Evolutionary conservation across 306 rosid genomes (phyloP), one percentile per base, ranked within the genome.

Genomic region (Rosa persica): DNA sequence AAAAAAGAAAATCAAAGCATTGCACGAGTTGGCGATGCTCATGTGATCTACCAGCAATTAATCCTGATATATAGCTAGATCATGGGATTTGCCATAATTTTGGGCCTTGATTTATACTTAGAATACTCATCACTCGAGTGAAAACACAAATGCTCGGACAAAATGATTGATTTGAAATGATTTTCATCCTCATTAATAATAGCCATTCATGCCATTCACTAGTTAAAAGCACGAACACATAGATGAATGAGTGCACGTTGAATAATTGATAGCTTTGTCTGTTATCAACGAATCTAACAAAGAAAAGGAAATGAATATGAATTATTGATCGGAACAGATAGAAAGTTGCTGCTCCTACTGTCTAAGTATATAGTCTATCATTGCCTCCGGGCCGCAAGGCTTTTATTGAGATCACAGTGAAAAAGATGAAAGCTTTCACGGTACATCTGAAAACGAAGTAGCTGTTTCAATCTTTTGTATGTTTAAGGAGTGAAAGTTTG

Each of bases 341-440:
- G 22, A 72, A 52, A 73, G 49, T 38, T 36, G 67, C 39, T 11
- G 76, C 48, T 71, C 15, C 72, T 68, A 42, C 51, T 42, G 34
- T 68, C 51, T 42, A 68, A 1, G 4, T 38, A 38, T 62, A 3
- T 17, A 7, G 5, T 66, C 23, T 66, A 39, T 38, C 48, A 66
- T 39, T 74, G 43, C 51, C 78, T 16, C 70, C 78, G 78, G 78
- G 44, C 78, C 70, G 69, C 78, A 43, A 25, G 78, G 70, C 70
- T 75, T 75, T 75, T 9, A 22, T 25, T 17, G 20, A 75, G 7
- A 36, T 36, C 44, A 64, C 9, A 12, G 44, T 64, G 69, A 64
- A 16, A 34, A 36, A 4, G 69, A 34, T 34, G 5, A 62, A 5
- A 15, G 1, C 20, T 34, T 64, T 34, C 42, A 64, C 30, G 22